Evolutionary conservation across 2,329 filamentous ascomycete species (phyloP), one percentile per base, ranked within the genome.

Genomic region (Xylariales sp.): DNA sequence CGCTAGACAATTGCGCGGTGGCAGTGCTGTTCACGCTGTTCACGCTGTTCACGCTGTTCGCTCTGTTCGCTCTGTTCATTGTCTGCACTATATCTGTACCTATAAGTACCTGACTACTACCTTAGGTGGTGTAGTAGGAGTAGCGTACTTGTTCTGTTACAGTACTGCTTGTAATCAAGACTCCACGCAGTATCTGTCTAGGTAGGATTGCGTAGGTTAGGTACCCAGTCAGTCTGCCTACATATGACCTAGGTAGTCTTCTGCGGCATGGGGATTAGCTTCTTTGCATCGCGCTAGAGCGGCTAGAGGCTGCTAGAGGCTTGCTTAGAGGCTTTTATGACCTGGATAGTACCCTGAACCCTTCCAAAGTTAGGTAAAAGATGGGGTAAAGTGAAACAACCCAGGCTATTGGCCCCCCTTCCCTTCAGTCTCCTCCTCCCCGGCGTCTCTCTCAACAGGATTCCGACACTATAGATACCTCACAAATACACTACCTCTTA

Each of bases 301-400:
- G 39, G 52, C 32, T 63, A 63, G 45, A 32, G 23, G 23, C 23
- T 23, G 23, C 23, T 23, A 23, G 23, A 23, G 23, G 23, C 23
- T 23, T 23, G 23, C 23, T 23, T 23, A 23, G 23, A 23, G 46
- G 32, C 34, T 43, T 34, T 41, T 57, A 36, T 45, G 56, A 28
- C 53, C 52, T 34, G 45, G 46, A 36, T 48, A 53, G 34, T 30
- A 30, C 43, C 62, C 45, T 49, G 34, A 52, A 30, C 36, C 36
- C 36, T 39, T 39, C 8, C 36, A 39, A 9, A 8, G 3, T 10
- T 48, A 8, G 39, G 54, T 45, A 56, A 64, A 67, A 67, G 60
- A 60, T 56, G 60, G 65, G 65, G 65, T 63, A 55, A 49, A 32
- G 49, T 50, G 36, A 45, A 54, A 43, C 58, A 53, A 32, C 43